A percentile compares a stretch with the other conserved stretches of the same genome.
phyloP scores from a whole-genome alignment of 106 monocot genomes.

The Dendrobium officinale region DNA sequence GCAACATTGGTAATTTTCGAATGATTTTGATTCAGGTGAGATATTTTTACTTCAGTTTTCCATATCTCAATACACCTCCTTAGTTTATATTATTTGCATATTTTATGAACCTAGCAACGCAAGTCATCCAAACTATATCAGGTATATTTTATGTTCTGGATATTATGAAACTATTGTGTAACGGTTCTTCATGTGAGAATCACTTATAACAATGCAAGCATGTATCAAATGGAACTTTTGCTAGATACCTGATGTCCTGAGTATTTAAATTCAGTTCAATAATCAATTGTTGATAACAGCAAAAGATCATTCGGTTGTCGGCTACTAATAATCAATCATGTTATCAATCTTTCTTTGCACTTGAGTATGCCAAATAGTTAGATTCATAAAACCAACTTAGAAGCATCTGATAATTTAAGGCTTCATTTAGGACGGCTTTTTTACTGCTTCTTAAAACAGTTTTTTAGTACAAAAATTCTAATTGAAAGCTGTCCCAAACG shows the following conservation, averaged over 20 bases:
- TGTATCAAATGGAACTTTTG: not conserved
- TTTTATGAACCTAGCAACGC: not conserved
- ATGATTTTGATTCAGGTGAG: constrained; percentile 80
- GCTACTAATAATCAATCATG: not conserved
- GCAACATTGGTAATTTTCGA: constrained; percentile 76
- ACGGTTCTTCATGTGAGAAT: not conserved
- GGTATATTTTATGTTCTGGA: not conserved
- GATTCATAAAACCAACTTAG: too few relatives aligned
- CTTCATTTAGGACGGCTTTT: too few relatives aligned
- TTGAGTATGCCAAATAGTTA: too few relatives aligned
- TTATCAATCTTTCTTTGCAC: not conserved
- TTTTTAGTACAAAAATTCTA: too few relatives aligned
- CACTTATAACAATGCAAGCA: not conserved
- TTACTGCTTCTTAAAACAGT: too few relatives aligned
- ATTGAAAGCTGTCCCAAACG: too few relatives aligned
- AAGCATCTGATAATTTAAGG: too few relatives aligned
- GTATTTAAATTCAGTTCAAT: not conserved
- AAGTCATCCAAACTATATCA: not conserved
- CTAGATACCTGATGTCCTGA: not conserved
- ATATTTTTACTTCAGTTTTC: not conserved
- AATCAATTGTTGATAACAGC: not conserved
- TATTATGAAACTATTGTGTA: not conserved
- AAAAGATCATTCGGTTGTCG: not conserved
- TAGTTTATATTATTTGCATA: not conserved
- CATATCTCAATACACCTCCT: not conserved